Evolutionary conservation across 148 eudicot genomes (phyloP).

Genomic region (Pharnaceum exiguum): DNA sequence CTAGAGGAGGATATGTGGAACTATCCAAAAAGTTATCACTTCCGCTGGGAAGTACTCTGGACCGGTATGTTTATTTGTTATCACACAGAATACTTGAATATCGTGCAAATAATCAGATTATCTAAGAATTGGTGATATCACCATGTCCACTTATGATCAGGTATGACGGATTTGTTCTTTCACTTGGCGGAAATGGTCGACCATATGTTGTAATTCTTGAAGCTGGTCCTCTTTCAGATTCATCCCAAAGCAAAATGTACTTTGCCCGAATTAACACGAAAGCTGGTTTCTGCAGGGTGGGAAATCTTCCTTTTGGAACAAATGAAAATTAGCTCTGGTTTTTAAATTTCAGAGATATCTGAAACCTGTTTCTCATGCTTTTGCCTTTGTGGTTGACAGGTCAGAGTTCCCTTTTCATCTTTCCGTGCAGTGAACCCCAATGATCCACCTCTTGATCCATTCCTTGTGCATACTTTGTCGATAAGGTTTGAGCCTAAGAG

Average conservation of each 20-base stretch:
- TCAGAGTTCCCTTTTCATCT: conserved; percentile 86
- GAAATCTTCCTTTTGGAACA: conserved; percentile 8
- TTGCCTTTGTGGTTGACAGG: conserved; percentile 35
- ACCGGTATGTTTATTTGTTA: conserved; percentile 47
- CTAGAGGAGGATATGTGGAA: conserved; percentile 90
- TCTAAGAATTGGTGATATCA: background rate
- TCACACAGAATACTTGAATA: background rate
- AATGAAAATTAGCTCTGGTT: background rate
- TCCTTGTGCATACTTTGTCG: conserved; percentile 89
- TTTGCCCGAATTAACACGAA: conserved; percentile 84
- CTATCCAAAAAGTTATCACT: conserved; percentile 78
- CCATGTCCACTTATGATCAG: conserved; percentile 28
- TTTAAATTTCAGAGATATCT: background rate
- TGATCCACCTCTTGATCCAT: conserved; percentile 93
- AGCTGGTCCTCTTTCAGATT: conserved; percentile 69
- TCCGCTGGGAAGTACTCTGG: conserved; percentile 84
- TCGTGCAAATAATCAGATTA: background rate
- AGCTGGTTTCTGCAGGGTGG: conserved; percentile 93
- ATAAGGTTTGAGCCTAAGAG: conserved; percentile 90
- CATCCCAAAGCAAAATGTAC: conserved; percentile 68
- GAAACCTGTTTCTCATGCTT: background rate
- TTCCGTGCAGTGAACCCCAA: conserved; percentile 84
- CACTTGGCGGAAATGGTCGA: conserved; percentile 97
- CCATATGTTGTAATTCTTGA: conserved; percentile 83
- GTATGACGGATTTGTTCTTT: conserved; percentile 88